phyloP scores from a whole-genome alignment of 768 basidiomycete species.

The Hemileccinum impolitum region DNA sequence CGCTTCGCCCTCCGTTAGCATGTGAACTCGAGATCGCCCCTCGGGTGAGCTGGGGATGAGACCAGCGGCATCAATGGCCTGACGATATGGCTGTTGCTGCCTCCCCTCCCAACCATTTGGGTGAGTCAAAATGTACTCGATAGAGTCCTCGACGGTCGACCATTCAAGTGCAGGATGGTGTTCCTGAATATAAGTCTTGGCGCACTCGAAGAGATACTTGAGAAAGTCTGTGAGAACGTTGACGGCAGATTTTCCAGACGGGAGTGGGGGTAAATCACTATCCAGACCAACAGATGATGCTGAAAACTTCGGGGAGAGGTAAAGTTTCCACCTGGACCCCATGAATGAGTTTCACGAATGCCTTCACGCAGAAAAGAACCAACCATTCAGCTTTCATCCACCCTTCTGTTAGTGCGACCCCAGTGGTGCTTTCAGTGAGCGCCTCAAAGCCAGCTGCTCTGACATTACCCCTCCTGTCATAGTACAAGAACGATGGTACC shows the following conservation, averaged over 20 bases:
- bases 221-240: constrained; percentile 23
- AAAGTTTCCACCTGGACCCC: constrained; percentile 16
- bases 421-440: constrained; percentile 26
- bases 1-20: constrained; percentile 21
- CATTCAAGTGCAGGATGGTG: constrained; percentile 14
- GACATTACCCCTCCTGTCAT: constrained; percentile 34
- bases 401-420: constrained; percentile 32
- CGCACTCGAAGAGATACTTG: constrained; percentile 12
- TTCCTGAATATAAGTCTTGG: constrained; percentile 14
- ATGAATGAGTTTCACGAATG: neutral
- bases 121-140: constrained; percentile 20
- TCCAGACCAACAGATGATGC: constrained; percentile 14
- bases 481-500: constrained; percentile 42
- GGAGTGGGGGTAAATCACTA: constrained; percentile 31
- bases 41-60: constrained; percentile 13
- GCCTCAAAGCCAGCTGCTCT: constrained; percentile 41
- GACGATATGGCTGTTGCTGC: constrained; percentile 17
- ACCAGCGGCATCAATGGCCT: constrained; percentile 17
- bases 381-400: constrained; percentile 15
- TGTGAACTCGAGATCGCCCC: constrained; percentile 14
- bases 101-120: constrained; percentile 28
- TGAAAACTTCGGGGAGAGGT: constrained; percentile 9
- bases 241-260: constrained; percentile 14
- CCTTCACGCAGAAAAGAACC: neutral
- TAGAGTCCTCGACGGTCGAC: constrained; percentile 10